Evolutionary conservation across 1,284 basidiomycete genomes (phyloP).

Genomic region (Mycena sp.): DNA sequence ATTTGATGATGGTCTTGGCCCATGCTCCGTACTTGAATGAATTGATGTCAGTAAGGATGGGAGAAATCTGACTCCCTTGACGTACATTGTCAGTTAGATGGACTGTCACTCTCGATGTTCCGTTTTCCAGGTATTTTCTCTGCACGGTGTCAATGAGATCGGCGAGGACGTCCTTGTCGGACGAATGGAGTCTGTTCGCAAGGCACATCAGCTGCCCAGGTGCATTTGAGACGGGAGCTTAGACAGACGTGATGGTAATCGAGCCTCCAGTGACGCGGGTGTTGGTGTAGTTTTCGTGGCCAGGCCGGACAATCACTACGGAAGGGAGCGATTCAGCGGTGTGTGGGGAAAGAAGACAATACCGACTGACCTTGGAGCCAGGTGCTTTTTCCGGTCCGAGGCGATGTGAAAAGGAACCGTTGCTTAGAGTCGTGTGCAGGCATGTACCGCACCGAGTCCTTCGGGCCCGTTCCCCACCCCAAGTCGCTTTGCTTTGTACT

Average conservation of each 20-base stretch:
- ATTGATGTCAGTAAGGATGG: not conserved
- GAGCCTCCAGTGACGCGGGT: conserved; percentile 8
- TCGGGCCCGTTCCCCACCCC: conserved; percentile 19
- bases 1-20: conserved; percentile 23
- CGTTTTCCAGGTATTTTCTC: conserved; percentile 16
- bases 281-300: conserved; percentile 14
- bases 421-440: conserved; percentile 20
- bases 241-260: conserved; percentile 20
- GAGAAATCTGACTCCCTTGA: not conserved
- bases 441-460: conserved; percentile 21
- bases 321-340: not conserved
- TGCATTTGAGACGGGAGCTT: not conserved
- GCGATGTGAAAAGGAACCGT: conserved; percentile 13
- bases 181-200: conserved; percentile 14
- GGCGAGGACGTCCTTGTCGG: conserved; percentile 12
- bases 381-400: conserved; percentile 3
- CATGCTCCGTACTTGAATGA: conserved; percentile 25
- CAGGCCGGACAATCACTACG: conserved; percentile 19
- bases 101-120: conserved; percentile 15
- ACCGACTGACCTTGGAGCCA: conserved; percentile 23
- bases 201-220: not conserved
- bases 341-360: not conserved
- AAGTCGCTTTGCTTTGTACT: conserved; percentile 27
- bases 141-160: conserved; percentile 22
- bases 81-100: conserved; percentile 25